phyloP scores from a whole-genome alignment of 139 green algal genomes.

The Tetradesmus lagerheimii region DNA sequence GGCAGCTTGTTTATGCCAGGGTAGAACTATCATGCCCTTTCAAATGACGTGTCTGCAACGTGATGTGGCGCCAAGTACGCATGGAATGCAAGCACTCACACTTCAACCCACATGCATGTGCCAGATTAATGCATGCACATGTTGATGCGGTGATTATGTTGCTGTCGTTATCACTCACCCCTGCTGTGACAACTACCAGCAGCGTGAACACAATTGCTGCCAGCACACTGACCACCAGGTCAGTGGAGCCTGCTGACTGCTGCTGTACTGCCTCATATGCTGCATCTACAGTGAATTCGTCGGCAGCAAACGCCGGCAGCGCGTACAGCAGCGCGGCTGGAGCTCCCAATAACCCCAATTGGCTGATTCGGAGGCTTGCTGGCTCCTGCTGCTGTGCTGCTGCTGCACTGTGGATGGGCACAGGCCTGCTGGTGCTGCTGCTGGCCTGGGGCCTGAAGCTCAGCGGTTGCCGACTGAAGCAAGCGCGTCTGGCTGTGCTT shows the following conservation, averaged over 20 bases:
- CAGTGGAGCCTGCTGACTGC: conserved; percentile 15
- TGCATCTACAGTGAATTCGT: conserved; percentile 23
- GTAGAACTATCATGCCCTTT: too few species aligned
- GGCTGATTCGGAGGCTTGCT: neutral
- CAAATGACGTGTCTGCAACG: too few species aligned
- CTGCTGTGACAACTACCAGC: conserved; percentile 43
- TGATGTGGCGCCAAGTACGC: too few species aligned
- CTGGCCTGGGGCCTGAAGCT: neutral
- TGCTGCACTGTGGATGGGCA: neutral
- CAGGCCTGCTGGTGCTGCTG: neutral
- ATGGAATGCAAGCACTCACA: too few species aligned
- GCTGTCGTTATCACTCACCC: conserved; percentile 21
- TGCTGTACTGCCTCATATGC: conserved; percentile 16
- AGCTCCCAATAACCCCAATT: neutral
- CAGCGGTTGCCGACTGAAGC: neutral
- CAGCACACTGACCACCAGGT: conserved; percentile 44
- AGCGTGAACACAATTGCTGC: conserved; percentile 41
- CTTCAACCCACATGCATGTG: too few species aligned
- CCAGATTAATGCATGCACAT: neutral
- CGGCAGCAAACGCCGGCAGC: neutral
- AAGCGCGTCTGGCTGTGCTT: neutral
- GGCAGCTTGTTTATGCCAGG: too few species aligned
- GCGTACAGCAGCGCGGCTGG: neutral
- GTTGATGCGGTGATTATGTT: neutral
- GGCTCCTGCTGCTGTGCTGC: neutral